A percentile compares a stretch with the other conserved stretches of the same genome.
Conservation (phyloP, 495 filamentous ascomycete genomes). For the Recurvomyces mirabilis region DNA sequence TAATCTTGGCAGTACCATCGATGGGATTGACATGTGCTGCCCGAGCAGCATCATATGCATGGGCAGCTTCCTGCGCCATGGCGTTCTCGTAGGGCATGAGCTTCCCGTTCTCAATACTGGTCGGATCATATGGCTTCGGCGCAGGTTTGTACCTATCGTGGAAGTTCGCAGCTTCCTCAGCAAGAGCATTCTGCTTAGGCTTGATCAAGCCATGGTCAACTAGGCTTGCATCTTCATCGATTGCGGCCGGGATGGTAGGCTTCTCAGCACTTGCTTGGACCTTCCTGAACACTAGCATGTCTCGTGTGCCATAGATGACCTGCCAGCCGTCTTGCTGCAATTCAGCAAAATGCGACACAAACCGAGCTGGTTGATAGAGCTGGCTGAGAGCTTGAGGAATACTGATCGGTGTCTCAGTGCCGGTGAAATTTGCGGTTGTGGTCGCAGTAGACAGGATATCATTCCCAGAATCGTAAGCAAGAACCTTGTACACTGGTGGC, state of each 20-base stretch:
- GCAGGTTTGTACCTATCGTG: conserved; percentile 9
- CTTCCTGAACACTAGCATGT: conserved; percentile 65
- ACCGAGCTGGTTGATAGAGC: conserved; percentile 60
- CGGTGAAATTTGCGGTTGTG: conserved; percentile 40
- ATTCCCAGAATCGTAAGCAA: conserved; percentile 60
- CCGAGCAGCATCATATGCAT: conserved; percentile 6
- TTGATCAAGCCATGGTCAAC: conserved; percentile 8
- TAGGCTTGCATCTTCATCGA: background rate
- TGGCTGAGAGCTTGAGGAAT: conserved; percentile 54
- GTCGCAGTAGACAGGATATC: conserved; percentile 49
- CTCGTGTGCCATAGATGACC: conserved; percentile 55
- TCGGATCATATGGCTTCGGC: conserved; percentile 12
- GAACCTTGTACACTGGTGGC: conserved; percentile 52
- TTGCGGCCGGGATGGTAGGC: background rate
- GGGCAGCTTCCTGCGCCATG: conserved; percentile 9
- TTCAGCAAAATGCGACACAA: conserved; percentile 54
- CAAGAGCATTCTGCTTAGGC: conserved; percentile 11
- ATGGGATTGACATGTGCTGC: conserved; percentile 20
- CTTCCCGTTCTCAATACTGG: conserved; percentile 13
- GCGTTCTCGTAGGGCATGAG: conserved; percentile 14
- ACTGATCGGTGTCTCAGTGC: conserved; percentile 34
- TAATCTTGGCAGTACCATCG: conserved; percentile 18
- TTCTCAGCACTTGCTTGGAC: conserved; percentile 25
- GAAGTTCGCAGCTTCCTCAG: conserved; percentile 10
- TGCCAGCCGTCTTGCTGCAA: conserved; percentile 61